Evolutionary conservation across 306 rosid species (phyloP).

Genomic region (Senna siamea): DNA sequence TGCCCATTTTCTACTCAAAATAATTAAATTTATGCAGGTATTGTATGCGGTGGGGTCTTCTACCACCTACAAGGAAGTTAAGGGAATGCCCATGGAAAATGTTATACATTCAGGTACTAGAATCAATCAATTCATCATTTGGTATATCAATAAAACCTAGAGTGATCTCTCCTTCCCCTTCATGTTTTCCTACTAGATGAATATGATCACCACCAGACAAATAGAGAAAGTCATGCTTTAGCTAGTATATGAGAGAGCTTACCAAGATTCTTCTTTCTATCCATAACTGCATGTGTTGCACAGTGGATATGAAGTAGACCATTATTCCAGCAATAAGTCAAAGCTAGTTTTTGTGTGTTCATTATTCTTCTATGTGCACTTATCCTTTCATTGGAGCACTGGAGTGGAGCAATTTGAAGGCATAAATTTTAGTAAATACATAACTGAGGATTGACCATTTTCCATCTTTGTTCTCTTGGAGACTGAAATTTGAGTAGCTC

Average conservation of each 20-base stretch:
- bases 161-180: conserved; percentile 16
- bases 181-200: conserved; percentile 8
- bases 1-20: conserved; percentile 19
- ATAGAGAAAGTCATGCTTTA: background rate
- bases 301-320: background rate
- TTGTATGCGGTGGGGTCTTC: conserved; percentile 89
- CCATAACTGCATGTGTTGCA: background rate
- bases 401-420: conserved; percentile 17
- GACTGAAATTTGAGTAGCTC: conserved; percentile 33
- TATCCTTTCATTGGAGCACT: conserved; percentile 20
- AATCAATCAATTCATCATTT: conserved; percentile 6
- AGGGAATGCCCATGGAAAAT: conserved; percentile 88
- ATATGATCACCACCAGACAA: background rate
- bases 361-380: background rate
- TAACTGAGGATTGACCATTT: conserved; percentile 1
- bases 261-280: background rate
- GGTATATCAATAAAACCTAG: conserved; percentile 21
- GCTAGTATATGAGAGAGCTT: background rate
- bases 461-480: conserved; percentile 33
- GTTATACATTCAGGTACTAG: conserved; percentile 72
- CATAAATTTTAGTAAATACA: conserved; percentile 11
- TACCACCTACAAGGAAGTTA: conserved; percentile 66
- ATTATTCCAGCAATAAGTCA: background rate
- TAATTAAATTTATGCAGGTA: conserved; percentile 55
- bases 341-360: background rate